phyloP scores from a whole-genome alignment of 1,284 basidiomycete genomes.

The Trichosporon ovoides region DNA sequence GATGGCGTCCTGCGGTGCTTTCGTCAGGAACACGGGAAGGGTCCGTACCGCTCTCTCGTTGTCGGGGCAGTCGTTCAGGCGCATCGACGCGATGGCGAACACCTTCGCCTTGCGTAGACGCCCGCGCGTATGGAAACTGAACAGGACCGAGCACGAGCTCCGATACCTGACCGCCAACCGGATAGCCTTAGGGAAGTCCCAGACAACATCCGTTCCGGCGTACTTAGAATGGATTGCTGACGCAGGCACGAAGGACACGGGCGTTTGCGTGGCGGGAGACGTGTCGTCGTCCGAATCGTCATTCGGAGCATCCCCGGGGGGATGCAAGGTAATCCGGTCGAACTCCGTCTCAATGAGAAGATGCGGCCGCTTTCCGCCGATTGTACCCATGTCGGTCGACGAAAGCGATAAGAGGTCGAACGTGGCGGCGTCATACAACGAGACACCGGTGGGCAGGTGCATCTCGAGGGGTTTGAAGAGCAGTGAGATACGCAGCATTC shows the following conservation, averaged over 20 bases:
- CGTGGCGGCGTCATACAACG: conserved; percentile 44
- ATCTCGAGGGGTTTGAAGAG: conserved; percentile 49
- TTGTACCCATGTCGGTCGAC: conserved; percentile 17
- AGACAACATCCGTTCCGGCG: conserved; percentile 7
- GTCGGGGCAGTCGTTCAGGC: conserved; percentile 37
- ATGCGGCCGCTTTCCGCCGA: conserved; percentile 21
- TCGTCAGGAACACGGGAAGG: conserved; percentile 38
- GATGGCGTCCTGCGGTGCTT: conserved; percentile 29
- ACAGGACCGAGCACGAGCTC: conserved; percentile 43
- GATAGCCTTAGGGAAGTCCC: conserved; percentile 24
- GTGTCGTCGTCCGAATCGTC: conserved; percentile 1
- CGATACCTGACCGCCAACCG: conserved; percentile 45
- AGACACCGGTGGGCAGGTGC: conserved; percentile 33
- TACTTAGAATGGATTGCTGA: background rate
- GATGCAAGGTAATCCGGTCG: conserved; percentile 16
- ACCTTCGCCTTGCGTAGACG: conserved; percentile 39
- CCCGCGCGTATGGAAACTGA: conserved; percentile 31
- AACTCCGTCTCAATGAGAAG: conserved; percentile 39
- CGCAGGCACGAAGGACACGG: background rate
- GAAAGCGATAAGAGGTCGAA: conserved; percentile 33
- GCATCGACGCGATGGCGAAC: conserved; percentile 33
- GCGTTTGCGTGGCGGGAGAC: background rate
- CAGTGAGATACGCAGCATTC: conserved; percentile 43
- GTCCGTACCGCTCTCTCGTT: conserved; percentile 19
- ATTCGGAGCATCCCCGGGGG: background rate